Base-by-base conservation (phyloP, 2,329 filamentous ascomycete species). In the Alternaria brassicae region DNA sequence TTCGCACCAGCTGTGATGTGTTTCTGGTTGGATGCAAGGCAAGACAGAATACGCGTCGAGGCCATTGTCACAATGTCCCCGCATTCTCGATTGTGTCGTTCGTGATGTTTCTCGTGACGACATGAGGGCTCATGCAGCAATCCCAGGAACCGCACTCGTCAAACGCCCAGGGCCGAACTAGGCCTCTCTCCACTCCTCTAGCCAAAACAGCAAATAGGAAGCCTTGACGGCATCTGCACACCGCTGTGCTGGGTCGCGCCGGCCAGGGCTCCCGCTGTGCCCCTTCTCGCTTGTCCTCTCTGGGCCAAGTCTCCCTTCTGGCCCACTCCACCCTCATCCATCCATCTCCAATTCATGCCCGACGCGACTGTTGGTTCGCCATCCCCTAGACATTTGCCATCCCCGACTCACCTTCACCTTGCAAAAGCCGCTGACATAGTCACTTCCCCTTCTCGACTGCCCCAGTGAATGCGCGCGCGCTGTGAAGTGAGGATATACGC, bases 201-300 rank as follows among this genome's bases (percentile, higher is more conserved):
- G 3, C 17, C 4, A 15, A 48, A 36, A 23, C 58, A 53, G 45
- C 68, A 57, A 70, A 64, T 69, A 15, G 49, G 42, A 47, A n/a
- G 39, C 17, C 23, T 41, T 32, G 57, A 42, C 42, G 53, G 25
- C 34, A 40, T 19, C 17, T 47, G 47, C 54, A 54, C 41, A 53
- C 65, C 68, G 61, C 54, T 48, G 48, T 9, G 47, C 60, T 65
- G 68, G 63, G 48, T 51, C 51, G 54, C 40, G 57, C 60, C 59
- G 56, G 50, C 47, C 37, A 56, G 23, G 49, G 47, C 15, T 59
- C 55, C 63, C 63, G 63, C 28, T 27, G 48, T 57, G 53, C 61
- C 63, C 50, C 61, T 60, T 62, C 48, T 41, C 55, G 51, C 66
- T 66, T 63, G 53, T 13, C 61, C 28, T n/a, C 3, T 61, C 41